Conservation (phyloP, 2,329 filamentous ascomycete genomes). For the Paraphoma chrysanthemicola region DNA sequence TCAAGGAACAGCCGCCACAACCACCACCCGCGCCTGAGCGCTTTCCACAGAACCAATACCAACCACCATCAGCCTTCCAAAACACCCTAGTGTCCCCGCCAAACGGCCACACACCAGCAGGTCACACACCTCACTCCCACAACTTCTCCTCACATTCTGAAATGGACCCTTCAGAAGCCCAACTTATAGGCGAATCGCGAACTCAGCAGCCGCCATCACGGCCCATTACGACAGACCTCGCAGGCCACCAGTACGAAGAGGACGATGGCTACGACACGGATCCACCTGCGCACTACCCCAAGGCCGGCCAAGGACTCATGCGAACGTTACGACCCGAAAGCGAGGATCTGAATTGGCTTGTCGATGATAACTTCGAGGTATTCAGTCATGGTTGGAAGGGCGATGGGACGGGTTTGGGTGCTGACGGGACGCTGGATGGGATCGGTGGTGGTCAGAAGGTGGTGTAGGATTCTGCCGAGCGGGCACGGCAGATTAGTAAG, state of each 20-base stretch:
- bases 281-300: constrained; percentile 66
- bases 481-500: neutral
- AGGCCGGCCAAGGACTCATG: constrained; percentile 66
- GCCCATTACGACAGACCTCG: constrained; percentile 26
- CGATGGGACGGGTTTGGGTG: constrained; percentile 40
- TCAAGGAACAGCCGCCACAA: constrained; percentile 18
- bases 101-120: constrained; percentile 32
- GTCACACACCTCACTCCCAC: constrained; percentile 30
- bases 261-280: constrained; percentile 63
- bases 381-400: constrained; percentile 60
- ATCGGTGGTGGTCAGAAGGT: constrained; percentile 20
- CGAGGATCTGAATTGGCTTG: constrained; percentile 67
- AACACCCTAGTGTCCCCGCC: constrained; percentile 31
- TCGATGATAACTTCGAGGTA: constrained; percentile 65
- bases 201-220: constrained; percentile 16
- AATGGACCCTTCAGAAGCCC: constrained; percentile 41
- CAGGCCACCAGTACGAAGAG: constrained; percentile 37
- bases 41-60: constrained; percentile 13
- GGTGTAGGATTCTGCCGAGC: constrained; percentile 14
- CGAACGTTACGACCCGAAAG: constrained; percentile 61
- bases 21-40: constrained; percentile 8
- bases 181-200: constrained; percentile 36
- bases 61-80: constrained; percentile 16
- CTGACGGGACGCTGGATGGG: constrained; percentile 32
- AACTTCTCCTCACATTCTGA: constrained; percentile 30